These are phyloP conservation scores for Acanthamoeba castellanii DNA, from an alignment of 208 protist genomes.

Conservation along the genomic window DNA sequence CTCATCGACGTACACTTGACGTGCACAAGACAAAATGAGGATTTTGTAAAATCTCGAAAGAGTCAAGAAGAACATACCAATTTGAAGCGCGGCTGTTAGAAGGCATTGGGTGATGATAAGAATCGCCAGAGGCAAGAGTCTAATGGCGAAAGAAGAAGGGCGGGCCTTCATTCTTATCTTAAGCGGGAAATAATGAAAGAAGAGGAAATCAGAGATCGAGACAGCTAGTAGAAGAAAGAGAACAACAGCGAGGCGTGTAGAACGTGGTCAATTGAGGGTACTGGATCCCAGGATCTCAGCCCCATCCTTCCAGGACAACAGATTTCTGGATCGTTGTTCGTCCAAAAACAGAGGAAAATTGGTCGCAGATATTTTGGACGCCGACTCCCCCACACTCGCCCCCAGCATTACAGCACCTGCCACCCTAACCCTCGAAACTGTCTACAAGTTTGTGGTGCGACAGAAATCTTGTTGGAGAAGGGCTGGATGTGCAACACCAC, in stretches of 20 bases:
- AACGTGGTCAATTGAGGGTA: no score
- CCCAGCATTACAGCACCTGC: background rate
- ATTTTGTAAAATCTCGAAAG: background rate
- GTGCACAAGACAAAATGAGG: background rate
- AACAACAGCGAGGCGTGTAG: no score
- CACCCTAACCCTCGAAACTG: no score
- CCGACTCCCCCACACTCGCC: no score
- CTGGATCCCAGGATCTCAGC: no score
- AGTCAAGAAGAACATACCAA: background rate
- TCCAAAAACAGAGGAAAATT: background rate
- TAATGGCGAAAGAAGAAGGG: background rate
- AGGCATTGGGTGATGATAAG: background rate
- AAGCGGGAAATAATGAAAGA: no score
- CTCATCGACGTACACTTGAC: constrained; percentile 34
- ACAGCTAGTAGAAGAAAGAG: no score
- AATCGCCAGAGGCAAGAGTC: background rate
- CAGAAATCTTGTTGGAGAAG: no score
- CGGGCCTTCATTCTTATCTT: background rate
- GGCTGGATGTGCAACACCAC: no score
- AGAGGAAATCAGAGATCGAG: no score
- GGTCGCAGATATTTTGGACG: background rate
- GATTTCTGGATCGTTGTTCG: background rate
- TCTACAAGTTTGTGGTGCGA: no score
- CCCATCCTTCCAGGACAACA: background rate
- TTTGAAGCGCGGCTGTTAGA: background rate